phyloP scores from a whole-genome alignment of 208 protist species.

The Leishmania arabica region DNA sequence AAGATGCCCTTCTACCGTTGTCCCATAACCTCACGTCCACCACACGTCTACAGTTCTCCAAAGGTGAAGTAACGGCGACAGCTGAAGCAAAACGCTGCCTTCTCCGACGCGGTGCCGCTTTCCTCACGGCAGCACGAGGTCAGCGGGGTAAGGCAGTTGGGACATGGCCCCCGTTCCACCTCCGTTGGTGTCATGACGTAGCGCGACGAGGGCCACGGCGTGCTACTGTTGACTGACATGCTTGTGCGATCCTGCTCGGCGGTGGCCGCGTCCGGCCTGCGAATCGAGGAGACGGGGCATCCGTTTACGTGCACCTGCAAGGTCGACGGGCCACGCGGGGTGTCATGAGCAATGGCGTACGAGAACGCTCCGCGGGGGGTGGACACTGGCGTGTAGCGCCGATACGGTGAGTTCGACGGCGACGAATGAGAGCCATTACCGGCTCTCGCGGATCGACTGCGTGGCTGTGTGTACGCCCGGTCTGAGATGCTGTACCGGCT shows the following conservation, averaged over 20 bases:
- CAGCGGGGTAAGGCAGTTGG: conserved; percentile 61
- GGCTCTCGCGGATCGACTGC: conserved; percentile 15
- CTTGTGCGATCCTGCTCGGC: conserved; percentile 11
- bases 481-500: background rate
- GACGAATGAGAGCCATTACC: background rate
- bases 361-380: conserved; percentile 31
- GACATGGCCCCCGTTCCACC: conserved; percentile 62
- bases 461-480: background rate
- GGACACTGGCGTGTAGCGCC: background rate
- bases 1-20: background rate
- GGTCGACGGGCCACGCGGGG: conserved; percentile 12
- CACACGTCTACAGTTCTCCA: conserved; percentile 50
- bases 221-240: conserved; percentile 17
- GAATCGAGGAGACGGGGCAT: conserved; percentile 15
- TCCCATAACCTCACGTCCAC: conserved; percentile 16
- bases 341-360: conserved; percentile 18
- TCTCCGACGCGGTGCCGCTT: conserved; percentile 30
- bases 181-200: conserved; percentile 29
- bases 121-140: conserved; percentile 34
- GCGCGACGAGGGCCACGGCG: conserved; percentile 28
- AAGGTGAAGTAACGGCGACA: conserved; percentile 80
- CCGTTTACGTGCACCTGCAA: conserved; percentile 9
- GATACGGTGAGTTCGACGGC: conserved; percentile 2
- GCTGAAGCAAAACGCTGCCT: conserved; percentile 82
- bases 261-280: background rate